Conservation (phyloP, 2,329 filamentous ascomycete species). For the Phialemoniopsis sp. region DNA sequence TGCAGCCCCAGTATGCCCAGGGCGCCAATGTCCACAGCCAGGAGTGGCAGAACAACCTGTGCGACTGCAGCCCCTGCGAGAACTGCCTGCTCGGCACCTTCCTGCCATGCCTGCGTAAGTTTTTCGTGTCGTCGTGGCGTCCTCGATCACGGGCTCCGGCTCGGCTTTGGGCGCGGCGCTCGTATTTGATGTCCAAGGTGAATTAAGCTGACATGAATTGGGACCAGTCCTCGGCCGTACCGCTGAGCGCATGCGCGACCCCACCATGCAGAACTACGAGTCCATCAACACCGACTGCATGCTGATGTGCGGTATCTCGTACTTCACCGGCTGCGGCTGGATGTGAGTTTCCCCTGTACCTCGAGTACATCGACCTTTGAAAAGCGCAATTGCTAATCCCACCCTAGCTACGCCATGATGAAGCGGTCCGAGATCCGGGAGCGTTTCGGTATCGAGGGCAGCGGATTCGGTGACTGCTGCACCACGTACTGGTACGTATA, state of each 20-base stretch:
- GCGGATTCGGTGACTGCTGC: constrained; percentile 43
- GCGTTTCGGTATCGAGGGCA: constrained; percentile 48
- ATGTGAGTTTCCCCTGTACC: constrained; percentile 22
- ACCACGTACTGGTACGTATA: constrained; percentile 26
- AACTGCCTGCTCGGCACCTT: constrained; percentile 32
- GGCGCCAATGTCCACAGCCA: constrained; percentile 12
- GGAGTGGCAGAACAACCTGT: constrained; percentile 31
- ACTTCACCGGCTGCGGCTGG: constrained; percentile 36
- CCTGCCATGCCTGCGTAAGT: constrained; percentile 39
- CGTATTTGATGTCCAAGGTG: too few relatives aligned
- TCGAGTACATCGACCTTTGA: neutral
- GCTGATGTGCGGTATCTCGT: constrained; percentile 31
- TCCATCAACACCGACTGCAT: constrained; percentile 36
- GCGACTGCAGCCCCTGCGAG: constrained; percentile 33
- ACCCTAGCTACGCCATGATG: constrained; percentile 38
- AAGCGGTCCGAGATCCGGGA: constrained; percentile 51
- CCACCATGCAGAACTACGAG: constrained; percentile 31
- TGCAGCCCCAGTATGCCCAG: constrained; percentile 7
- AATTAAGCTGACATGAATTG: too few relatives aligned
- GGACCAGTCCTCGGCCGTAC: constrained; percentile 37
- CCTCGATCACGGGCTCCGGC: too few relatives aligned
- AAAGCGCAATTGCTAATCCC: neutral
- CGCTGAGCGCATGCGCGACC: constrained; percentile 37
- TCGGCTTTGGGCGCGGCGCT: too few relatives aligned
- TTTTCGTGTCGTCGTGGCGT: neutral